phyloP scores from a whole-genome alignment of 768 basidiomycete species.

The Trametes cingulata region DNA sequence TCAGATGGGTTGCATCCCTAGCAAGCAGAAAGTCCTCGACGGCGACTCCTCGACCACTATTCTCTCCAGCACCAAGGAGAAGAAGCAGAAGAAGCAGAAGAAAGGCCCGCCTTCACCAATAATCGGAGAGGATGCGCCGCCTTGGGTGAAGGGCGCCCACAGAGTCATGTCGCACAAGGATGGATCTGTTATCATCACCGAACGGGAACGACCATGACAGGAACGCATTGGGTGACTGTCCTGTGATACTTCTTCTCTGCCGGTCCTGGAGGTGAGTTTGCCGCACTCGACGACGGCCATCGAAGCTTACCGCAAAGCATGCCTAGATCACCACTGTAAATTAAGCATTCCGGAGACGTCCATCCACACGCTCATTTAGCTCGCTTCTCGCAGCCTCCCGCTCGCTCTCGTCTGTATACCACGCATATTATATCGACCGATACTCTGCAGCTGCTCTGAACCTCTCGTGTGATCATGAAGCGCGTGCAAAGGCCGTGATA shows the following conservation, averaged over 20 bases:
- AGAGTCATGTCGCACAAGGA: slow-evolving; percentile 32
- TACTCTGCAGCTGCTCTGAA: too few species aligned
- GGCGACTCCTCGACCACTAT: slow-evolving; percentile 12
- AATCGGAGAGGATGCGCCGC: slow-evolving; percentile 27
- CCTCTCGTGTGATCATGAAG: not conserved
- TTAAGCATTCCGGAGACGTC: slow-evolving; percentile 6
- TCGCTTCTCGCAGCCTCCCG: not conserved
- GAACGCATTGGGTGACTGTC: not conserved
- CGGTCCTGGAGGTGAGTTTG: slow-evolving; percentile 15
- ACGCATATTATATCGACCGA: slow-evolving; percentile 1
- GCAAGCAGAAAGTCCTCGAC: slow-evolving; percentile 35
- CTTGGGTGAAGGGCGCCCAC: slow-evolving; percentile 32
- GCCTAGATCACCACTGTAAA: slow-evolving; percentile 10
- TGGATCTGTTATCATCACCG: slow-evolving; percentile 25
- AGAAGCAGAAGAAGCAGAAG: slow-evolving; percentile 10
- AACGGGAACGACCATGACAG: not conserved
- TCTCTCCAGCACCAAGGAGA: slow-evolving; percentile 3
- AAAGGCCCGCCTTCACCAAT: slow-evolving; percentile 24
- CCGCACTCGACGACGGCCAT: too few species aligned
- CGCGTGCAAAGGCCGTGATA: not conserved
- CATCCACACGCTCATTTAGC: slow-evolving; percentile 11
- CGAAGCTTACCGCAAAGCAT: not conserved
- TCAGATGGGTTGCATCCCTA: slow-evolving; percentile 46
- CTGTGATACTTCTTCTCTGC: not conserved
- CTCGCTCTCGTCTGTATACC: slow-evolving; percentile 15